Base-by-base conservation (phyloP, 768 basidiomycete species). In the Auriscalpium orientale region DNA sequence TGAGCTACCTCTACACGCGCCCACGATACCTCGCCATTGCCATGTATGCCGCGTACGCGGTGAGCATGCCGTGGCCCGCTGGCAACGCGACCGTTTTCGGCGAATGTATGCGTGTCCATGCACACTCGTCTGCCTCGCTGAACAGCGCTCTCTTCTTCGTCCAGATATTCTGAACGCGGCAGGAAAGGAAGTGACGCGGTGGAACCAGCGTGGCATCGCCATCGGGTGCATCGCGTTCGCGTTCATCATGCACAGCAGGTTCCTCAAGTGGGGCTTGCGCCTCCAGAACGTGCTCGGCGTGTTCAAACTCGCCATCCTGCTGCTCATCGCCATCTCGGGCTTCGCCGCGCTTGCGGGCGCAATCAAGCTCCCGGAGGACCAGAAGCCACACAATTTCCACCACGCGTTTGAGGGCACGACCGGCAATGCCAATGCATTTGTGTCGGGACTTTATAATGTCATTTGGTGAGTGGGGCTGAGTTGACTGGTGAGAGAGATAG, bases 61-160 rank as follows among this genome's bases (percentile, higher is more conserved):
- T 85, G 5, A 75, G 85, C 43, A 75, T 78, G 83, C 83, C 83
- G 8, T 79, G 75, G 57, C 72, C 79, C 11, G 76, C 84, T 0
- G 81, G 82, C 1, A 81, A 78, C 53, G 79, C 78, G 51, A 74
- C 85, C 18, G 84, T 86, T 5, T 87, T 87, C 54, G 85, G 84
- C 38, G 85, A 88, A 82, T 89, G 87, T 85, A 60, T 20, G 74
- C 61, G 7, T 13, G 3, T 36, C 1, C 52, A 35, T 33, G 16
- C 47, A 8, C 11, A 8, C 15, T 35, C 34, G 20, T 45, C n/a
- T 16, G 46, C 36, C 1, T 7, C 16, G 33, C 9, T 43, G 45
- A 15, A 33, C 34, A 46, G 9, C 54, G 34, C 15, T 50, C 54
- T n/a, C n/a, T 13, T 52, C 34, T 45, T n/a, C 34, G 33, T 13